Conservation (phyloP, 352 stramenopile species). For the Lagenidium giganteum region DNA sequence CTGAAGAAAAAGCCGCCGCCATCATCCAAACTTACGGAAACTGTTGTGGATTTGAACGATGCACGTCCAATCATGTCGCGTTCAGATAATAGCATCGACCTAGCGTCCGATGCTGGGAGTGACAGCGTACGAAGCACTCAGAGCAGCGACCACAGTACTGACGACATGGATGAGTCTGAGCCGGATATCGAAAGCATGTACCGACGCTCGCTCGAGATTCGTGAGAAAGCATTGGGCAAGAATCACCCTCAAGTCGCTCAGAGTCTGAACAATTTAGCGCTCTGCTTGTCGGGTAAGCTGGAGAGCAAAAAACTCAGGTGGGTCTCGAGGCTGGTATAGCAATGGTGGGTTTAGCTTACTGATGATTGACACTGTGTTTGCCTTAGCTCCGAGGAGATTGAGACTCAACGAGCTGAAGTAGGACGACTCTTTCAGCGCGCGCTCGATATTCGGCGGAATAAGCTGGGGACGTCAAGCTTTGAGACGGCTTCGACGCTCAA, state of each 20-base stretch:
- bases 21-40: constrained; percentile 9
- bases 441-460: constrained; percentile 60
- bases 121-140: constrained; percentile 10
- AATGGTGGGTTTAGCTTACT: not conserved
- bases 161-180: constrained; percentile 7
- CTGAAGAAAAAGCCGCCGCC: constrained; percentile 11
- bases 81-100: constrained; percentile 9
- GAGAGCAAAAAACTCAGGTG: constrained; percentile 55
- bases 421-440: constrained; percentile 58
- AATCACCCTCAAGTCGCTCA: constrained; percentile 77
- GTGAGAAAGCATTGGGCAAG: constrained; percentile 50
- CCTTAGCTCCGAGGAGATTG: constrained; percentile 19
- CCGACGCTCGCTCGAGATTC: constrained; percentile 70
- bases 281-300: constrained; percentile 64
- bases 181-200: constrained; percentile 73
- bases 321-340: not conserved
- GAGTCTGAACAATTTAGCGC: constrained; percentile 75
- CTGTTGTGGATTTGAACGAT: constrained; percentile 14
- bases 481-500: constrained; percentile 77
- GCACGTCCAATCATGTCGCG: constrained; percentile 7
- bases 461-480: constrained; percentile 69
- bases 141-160: constrained; percentile 8
- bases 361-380: constrained; percentile 1
- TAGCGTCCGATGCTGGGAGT: constrained; percentile 6
- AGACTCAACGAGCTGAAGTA: constrained; percentile 42